Conservation (phyloP, 495 filamentous ascomycete species). For the Trichoderma orchidacearum region DNA sequence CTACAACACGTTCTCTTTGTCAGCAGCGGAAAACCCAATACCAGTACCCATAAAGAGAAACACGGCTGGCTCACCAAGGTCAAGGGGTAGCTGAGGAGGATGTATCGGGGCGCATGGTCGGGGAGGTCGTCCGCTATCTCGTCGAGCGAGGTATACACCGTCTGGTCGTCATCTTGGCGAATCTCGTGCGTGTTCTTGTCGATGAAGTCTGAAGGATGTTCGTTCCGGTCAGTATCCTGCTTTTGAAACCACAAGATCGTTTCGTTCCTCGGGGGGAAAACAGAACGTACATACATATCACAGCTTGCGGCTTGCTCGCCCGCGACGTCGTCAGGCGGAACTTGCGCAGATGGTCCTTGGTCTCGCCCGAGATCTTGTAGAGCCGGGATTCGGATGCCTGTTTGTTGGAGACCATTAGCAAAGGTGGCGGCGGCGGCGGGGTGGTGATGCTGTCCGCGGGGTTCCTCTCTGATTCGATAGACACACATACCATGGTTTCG, state of each 20-base stretch:
- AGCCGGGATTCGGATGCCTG: slow-evolving; percentile 75
- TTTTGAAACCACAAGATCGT: no score
- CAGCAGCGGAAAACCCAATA: not conserved
- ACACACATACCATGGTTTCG: not conserved
- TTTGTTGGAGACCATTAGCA: not conserved
- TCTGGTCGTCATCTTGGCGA: slow-evolving; percentile 52
- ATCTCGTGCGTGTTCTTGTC: slow-evolving; percentile 82
- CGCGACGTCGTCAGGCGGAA: slow-evolving; percentile 86
- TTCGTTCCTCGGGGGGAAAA: no score
- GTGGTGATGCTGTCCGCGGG: not conserved
- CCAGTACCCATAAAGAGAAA: no score
- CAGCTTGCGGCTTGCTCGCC: slow-evolving; percentile 74
- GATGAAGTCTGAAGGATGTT: slow-evolving; percentile 49
- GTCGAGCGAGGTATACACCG: slow-evolving; percentile 64
- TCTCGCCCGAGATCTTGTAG: slow-evolving; percentile 86
- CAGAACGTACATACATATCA: slow-evolving; percentile 68
- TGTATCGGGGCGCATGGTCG: slow-evolving; percentile 78
- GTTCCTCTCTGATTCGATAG: not conserved
- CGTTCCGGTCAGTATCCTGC: slow-evolving; percentile 6
- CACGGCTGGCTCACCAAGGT: slow-evolving; percentile 46
- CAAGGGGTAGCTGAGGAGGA: slow-evolving; percentile 80
- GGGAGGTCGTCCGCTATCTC: slow-evolving; percentile 80
- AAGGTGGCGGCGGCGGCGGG: not conserved
- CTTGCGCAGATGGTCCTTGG: slow-evolving; percentile 73
- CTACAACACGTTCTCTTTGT: slow-evolving; percentile 10